Conservation (phyloP, 2,329 filamentous ascomycete genomes). For the Hypoxylon sp. region DNA sequence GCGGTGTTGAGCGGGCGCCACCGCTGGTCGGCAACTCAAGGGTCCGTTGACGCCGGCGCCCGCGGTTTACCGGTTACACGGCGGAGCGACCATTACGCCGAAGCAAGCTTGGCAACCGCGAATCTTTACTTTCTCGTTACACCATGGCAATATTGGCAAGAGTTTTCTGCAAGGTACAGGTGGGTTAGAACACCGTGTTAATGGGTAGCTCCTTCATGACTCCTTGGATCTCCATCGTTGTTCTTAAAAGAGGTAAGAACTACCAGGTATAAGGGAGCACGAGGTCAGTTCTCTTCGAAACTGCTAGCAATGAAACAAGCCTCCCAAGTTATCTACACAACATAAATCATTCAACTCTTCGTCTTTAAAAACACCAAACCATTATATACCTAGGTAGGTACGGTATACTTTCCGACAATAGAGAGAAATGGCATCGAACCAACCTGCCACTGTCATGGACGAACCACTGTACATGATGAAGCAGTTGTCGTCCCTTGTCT, state of each 20-base stretch:
- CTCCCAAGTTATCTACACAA: neutral
- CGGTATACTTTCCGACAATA: neutral
- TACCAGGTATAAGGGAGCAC: no score
- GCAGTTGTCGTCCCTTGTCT: constrained; percentile 51
- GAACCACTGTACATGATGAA: constrained; percentile 50
- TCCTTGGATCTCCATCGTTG: neutral
- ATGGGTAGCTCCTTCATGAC: neutral
- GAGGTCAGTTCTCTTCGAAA: neutral
- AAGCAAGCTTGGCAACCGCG: constrained; percentile 3
- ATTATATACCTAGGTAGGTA: neutral
- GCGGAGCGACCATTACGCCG: constrained; percentile 34
- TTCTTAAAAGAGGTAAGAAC: neutral
- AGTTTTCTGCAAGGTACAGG: neutral
- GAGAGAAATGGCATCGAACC: constrained; percentile 40
- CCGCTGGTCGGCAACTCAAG: constrained; percentile 20
- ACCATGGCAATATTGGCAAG: neutral
- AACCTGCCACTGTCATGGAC: constrained; percentile 20
- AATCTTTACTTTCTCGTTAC: neutral
- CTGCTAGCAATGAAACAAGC: neutral
- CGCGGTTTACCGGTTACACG: no score
- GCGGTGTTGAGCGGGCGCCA: neutral
- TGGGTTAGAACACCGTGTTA: neutral
- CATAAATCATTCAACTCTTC: neutral
- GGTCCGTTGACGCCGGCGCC: constrained; percentile 18
- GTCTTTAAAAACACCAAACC: neutral